phyloP scores from a whole-genome alignment of 257 asterid species.

The Ophiorrhiza pumila region DNA sequence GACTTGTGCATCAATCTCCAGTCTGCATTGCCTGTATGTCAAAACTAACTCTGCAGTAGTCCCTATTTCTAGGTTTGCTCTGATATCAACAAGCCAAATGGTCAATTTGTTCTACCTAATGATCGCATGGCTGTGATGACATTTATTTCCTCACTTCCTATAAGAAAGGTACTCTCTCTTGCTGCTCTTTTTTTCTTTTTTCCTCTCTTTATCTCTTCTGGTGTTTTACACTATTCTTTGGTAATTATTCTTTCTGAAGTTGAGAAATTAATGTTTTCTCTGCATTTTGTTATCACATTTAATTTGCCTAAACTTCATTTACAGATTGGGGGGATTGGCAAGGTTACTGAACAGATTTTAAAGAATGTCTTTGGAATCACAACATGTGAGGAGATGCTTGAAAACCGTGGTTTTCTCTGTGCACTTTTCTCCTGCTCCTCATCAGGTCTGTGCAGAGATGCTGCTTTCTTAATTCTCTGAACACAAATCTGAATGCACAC shows the following conservation, averaged over 20 bases:
- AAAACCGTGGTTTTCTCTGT: constrained; percentile 66
- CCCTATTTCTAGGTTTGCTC: constrained; percentile 61
- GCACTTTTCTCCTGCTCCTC: constrained; percentile 84
- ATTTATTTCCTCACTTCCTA: constrained; percentile 88
- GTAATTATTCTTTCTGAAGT: not conserved
- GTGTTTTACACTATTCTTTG: not conserved
- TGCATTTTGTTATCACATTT: not conserved
- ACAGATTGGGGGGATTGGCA: constrained; percentile 98
- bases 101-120: constrained; percentile 86
- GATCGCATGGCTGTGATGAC: constrained; percentile 74
- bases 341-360: constrained; percentile 80
- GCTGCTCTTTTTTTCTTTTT: constrained; percentile 2
- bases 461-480: constrained; percentile 1
- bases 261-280: constrained; percentile 1
- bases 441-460: constrained; percentile 57
- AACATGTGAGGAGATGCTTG: constrained; percentile 83
- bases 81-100: constrained; percentile 95
- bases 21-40: not conserved
- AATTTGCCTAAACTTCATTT: constrained; percentile 15
- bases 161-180: constrained; percentile 64
- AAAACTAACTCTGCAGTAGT: too few species aligned
- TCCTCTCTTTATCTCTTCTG: too few species aligned
- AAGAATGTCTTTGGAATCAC: constrained; percentile 73
- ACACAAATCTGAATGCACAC: not conserved
- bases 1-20: not conserved